phyloP scores from a whole-genome alignment of 129 eudicot species.

The Helichrysum umbraculigerum region DNA sequence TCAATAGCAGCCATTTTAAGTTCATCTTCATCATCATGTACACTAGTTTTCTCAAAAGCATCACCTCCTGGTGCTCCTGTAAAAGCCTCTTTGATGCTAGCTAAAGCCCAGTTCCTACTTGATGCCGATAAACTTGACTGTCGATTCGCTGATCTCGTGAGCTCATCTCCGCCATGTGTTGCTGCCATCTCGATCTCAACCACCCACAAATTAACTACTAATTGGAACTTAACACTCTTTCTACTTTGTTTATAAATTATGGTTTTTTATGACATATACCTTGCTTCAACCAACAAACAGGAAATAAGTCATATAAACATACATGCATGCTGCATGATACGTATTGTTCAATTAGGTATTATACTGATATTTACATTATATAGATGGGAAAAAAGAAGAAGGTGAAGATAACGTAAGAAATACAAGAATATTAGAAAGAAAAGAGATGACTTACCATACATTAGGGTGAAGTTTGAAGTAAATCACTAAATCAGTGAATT shows the following conservation, averaged over 20 bases:
- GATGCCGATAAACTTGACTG: constrained; percentile 32
- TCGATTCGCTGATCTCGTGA: constrained; percentile 44
- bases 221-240: too few relatives aligned
- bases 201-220: too few relatives aligned
- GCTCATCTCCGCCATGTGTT: constrained; percentile 40
- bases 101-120: constrained; percentile 23
- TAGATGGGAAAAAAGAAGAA: not conserved
- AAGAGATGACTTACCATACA: too few relatives aligned
- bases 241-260: too few relatives aligned
- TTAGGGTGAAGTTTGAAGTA: too few relatives aligned
- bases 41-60: constrained; percentile 34
- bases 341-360: not conserved
- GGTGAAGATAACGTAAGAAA: too few relatives aligned
- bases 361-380: not conserved
- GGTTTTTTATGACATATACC: too few relatives aligned
- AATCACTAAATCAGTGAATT: too few relatives aligned
- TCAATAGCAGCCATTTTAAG: constrained; percentile 62
- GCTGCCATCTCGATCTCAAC: constrained; percentile 37
- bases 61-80: constrained; percentile 45
- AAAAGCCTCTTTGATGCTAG: constrained; percentile 49
- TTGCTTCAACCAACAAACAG: too few relatives aligned
- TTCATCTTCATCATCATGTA: constrained; percentile 59
- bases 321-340: constrained; percentile 22
- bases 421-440: too few relatives aligned
- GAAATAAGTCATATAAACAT: not conserved